phyloP scores from a whole-genome alignment of 441 rosid species.

The Eruca vesicaria region DNA sequence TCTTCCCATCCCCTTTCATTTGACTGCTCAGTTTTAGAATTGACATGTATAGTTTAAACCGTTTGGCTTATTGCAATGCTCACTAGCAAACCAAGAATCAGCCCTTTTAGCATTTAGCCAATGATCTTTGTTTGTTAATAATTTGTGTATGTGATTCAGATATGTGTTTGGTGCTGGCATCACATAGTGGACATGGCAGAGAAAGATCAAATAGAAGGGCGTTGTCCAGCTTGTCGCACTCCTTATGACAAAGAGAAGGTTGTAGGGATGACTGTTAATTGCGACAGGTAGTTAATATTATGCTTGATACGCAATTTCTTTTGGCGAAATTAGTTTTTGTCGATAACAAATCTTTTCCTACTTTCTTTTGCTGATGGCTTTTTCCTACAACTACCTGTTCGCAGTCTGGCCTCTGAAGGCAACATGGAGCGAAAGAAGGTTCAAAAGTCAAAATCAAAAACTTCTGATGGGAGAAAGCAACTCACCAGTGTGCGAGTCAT shows the following conservation, averaged over 20 bases:
- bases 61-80: no score
- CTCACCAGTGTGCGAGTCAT: conserved; percentile 61
- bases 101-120: no score
- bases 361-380: neutral
- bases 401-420: conserved; percentile 53
- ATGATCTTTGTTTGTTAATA: neutral
- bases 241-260: conserved; percentile 66
- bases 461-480: conserved; percentile 60
- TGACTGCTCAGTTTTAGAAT: no score
- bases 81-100: no score
- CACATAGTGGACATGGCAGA: conserved; percentile 74
- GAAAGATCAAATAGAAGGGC: conserved; percentile 59
- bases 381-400: neutral
- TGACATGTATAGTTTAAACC: neutral
- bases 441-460: conserved; percentile 52
- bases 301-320: neutral
- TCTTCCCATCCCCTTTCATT: conserved; percentile 20
- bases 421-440: conserved; percentile 53
- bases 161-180: conserved; percentile 84
- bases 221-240: conserved; percentile 68
- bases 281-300: conserved; percentile 48
- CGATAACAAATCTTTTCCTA: conserved; percentile 16
- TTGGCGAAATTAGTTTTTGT: neutral
- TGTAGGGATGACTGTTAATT: conserved; percentile 56
- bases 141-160: conserved; percentile 27